Percentiles rank a stretch among this genome's conserved stretches.
These are phyloP conservation scores for Keqinozyma sinolaborantium DNA, from an alignment of 1,139 yeast species.

Conservation along the genomic window DNA sequence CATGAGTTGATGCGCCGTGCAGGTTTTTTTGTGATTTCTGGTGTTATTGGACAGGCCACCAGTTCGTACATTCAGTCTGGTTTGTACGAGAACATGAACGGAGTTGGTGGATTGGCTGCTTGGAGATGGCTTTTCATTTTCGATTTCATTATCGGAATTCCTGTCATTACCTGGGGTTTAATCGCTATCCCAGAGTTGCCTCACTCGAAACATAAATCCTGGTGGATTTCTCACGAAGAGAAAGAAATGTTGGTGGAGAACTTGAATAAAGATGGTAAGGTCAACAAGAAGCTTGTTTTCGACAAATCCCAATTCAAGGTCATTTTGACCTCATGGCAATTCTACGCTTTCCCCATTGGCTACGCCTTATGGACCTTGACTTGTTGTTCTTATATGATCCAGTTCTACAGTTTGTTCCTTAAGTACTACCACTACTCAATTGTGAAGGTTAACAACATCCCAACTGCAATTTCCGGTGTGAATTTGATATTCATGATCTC, in stretches of 20 bases:
- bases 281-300: neutral
- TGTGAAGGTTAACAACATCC: constrained; percentile 25
- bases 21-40: constrained; percentile 18
- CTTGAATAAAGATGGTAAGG: constrained; percentile 1
- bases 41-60: constrained; percentile 2
- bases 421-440: constrained; percentile 13
- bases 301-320: constrained; percentile 1
- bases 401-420: constrained; percentile 1
- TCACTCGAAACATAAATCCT: constrained; percentile 1
- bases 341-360: constrained; percentile 1
- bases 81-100: constrained; percentile 19
- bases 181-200: constrained; percentile 4
- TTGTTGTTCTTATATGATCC: constrained; percentile 1
- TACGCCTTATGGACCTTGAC: constrained; percentile 1
- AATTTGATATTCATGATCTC: constrained; percentile 16
- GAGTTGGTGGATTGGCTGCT: constrained; percentile 25
- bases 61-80: constrained; percentile 26
- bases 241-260: neutral
- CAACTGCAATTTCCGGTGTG: constrained; percentile 25
- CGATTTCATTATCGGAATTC: constrained; percentile 1
- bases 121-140: constrained; percentile 23
- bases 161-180: constrained; percentile 17
- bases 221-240: constrained; percentile 1
- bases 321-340: constrained; percentile 1
- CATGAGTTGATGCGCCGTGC: constrained; percentile 11